These are phyloP conservation scores for Leonotis leonurus DNA, from an alignment of 257 asterid species.

Conservation along the genomic window DNA sequence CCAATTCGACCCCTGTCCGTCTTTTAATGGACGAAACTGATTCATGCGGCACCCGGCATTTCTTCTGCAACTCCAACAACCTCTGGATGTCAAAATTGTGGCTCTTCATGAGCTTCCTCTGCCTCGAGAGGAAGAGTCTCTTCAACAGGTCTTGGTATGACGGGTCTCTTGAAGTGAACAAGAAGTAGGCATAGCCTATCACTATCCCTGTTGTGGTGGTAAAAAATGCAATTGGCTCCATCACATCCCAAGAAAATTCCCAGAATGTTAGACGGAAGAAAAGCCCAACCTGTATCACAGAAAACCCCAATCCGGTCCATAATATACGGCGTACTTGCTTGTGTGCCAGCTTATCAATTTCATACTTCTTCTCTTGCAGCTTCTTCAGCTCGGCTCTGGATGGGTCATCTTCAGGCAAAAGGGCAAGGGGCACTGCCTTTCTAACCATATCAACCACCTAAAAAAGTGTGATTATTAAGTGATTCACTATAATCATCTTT, in stretches of 20 bases:
- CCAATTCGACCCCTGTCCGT: constrained; percentile 41
- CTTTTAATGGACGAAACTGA: constrained; percentile 39
- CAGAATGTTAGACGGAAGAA: constrained; percentile 92
- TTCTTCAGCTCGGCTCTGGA: constrained; percentile 50
- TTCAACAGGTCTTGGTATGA: constrained; percentile 66
- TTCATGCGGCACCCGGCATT: constrained; percentile 40
- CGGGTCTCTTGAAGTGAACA: constrained; percentile 84
- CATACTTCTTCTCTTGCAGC: constrained; percentile 56
- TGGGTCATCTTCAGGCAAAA: constrained; percentile 62
- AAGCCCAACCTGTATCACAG: constrained; percentile 60
- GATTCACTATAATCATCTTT: too few relatives aligned
- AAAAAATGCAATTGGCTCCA: constrained; percentile 93
- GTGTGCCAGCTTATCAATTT: constrained; percentile 63
- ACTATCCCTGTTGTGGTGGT: constrained; percentile 68
- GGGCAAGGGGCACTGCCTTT: constrained; percentile 70
- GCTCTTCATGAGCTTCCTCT: constrained; percentile 70
- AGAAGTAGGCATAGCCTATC: constrained; percentile 76
- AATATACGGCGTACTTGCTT: constrained; percentile 78
- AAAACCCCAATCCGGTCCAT: constrained; percentile 65
- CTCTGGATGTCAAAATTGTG: constrained; percentile 61
- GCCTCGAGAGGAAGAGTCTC: constrained; percentile 85
- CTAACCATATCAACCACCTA: constrained; percentile 84
- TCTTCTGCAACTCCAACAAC: constrained; percentile 65
- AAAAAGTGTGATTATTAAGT: too few relatives aligned
- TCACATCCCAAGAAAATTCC: constrained; percentile 97